Base-by-base conservation (phyloP, 805 yeast genomes). In the Ogataea nonfermentans region DNA sequence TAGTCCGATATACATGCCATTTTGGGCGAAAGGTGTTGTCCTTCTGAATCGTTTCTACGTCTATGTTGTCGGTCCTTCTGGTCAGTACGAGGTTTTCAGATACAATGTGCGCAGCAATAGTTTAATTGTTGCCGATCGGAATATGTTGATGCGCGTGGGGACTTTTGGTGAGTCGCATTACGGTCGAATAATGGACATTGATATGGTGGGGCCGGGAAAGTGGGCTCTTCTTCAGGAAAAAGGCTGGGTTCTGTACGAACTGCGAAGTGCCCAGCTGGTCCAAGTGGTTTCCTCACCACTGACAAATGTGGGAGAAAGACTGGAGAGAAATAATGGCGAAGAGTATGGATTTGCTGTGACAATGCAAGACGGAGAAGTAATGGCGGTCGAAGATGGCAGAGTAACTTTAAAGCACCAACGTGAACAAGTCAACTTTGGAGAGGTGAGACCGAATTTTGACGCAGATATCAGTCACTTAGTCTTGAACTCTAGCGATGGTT, bases 181-280 rank as follows among this genome's bases (percentile, higher is more conserved):
- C 33, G 63, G 64, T 4, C 47, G 42, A n/a, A 36, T 57, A 0
- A 20, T 40, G 3, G 47, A 49, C 16, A 42, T 57, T 1, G 24
- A 35, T 19, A 12, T 24, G 6, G 28, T 53, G 2, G 36, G 41
- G 9, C 13, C 17, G 3, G 35, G 42, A 12, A 41, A 44, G 14
- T 57, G 61, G 56, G 35, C 52, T 1, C 39, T 57, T 1, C 25
- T 52, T 9, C 65, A 61, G 29, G 61, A 59, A 24, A 20, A 22
- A n/a, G 65, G 65, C 10, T 61, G 63, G 63, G 38, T 48, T 2
- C 40, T 59, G 3, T 60, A 59, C 42, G 45, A 57, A 16, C 30
- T 41, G 11, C 29, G 7, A 9, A 32, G 30, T 2, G 41, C 36
- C 4, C 33, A 36, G 17, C 27, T 55, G 6, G 39, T 37, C 3